Percentiles rank a stretch among this genome's conserved stretches.
phyloP scores from a whole-genome alignment of 495 filamentous ascomycete genomes.

The Lophiostoma macrostomum region DNA sequence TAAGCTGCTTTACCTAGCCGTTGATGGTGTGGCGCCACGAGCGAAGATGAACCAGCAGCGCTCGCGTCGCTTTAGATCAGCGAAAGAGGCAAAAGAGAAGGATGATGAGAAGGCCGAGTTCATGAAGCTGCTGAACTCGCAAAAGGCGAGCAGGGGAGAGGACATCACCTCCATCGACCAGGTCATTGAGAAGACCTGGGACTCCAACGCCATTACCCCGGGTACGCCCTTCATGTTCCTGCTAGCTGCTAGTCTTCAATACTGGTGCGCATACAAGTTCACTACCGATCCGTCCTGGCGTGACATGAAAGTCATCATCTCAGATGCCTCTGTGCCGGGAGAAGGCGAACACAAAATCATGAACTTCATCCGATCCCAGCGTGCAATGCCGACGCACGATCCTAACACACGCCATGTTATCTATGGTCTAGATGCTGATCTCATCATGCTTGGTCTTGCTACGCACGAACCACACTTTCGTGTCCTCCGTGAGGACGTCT shows the following conservation, averaged over 20 bases:
- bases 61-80: constrained; percentile 84
- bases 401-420: constrained; percentile 96
- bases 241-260: constrained; percentile 83
- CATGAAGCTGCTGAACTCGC: constrained; percentile 71
- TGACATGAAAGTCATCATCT: constrained; percentile 91
- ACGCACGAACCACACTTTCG: constrained; percentile 98
- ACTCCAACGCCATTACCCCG: constrained; percentile 96
- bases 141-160: constrained; percentile 41
- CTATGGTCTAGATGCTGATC: constrained; percentile 92
- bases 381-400: constrained; percentile 82
- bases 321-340: constrained; percentile 93
- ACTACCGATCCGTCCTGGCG: constrained; percentile 95
- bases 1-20: constrained; percentile 94
- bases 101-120: constrained; percentile 87
- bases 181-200: constrained; percentile 87
- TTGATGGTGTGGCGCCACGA: constrained; percentile 91
- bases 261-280: constrained; percentile 95
- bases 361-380: constrained; percentile 94
- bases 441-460: constrained; percentile 97
- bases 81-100: constrained; percentile 90
- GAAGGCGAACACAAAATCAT: constrained; percentile 99
- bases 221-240: constrained; percentile 99
- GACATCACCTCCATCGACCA: constrained; percentile 59
- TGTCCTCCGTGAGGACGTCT: constrained; percentile 95
- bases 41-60: constrained; percentile 99